Evolutionary conservation across 495 filamentous ascomycete species (phyloP), one percentile per base, ranked within the genome.

Genomic region (Neurospora sp.): DNA sequence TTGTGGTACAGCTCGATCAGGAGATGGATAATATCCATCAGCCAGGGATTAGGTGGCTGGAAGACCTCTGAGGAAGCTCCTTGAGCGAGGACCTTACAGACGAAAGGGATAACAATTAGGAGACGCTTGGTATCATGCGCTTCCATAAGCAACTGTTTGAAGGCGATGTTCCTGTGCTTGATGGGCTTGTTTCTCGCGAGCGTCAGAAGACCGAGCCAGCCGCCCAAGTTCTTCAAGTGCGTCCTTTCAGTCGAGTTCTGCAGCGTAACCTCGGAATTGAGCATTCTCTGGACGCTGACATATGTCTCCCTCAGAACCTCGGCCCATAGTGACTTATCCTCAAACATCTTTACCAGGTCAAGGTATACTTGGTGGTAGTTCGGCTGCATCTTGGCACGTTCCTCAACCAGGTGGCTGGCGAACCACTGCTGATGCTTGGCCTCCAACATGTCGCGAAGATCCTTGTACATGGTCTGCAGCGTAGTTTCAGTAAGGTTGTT

Each of bases 281-380:
- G 85, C 84, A 97, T 88, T 71, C 90, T 90, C 69, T 92, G 88
- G 31, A 94, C 89, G 77, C 93, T 94, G 73, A 91, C 87, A 76
- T 94, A 99, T 0, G 96, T 99, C 83, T 97, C 93, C n/a, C 94
- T 86, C 16, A 98, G 82, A 42, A 98, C 93, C 79, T 98, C 94
- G 1, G 88, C 85, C 92, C 92, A 97, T 1, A 99, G 83, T 5
- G 86, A 83, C 79, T 87, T 91, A 76, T 94, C 88, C 72, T 90
- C 87, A 78, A 98, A 94, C 72, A 91, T 90, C 61, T 91, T 90
- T 59, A 99, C 87, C 31, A 99, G 87, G 73, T 96, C 92, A 40
- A 98, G 88, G 79, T 98, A 99, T 6, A 98, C 88, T 40, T 91
- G 84, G 72, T 99, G 96, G 79, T 93, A 97, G 77, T 98, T 99